Base-by-base conservation (phyloP, 345 rosid genomes). In the Eucalyptus cloeziana region DNA sequence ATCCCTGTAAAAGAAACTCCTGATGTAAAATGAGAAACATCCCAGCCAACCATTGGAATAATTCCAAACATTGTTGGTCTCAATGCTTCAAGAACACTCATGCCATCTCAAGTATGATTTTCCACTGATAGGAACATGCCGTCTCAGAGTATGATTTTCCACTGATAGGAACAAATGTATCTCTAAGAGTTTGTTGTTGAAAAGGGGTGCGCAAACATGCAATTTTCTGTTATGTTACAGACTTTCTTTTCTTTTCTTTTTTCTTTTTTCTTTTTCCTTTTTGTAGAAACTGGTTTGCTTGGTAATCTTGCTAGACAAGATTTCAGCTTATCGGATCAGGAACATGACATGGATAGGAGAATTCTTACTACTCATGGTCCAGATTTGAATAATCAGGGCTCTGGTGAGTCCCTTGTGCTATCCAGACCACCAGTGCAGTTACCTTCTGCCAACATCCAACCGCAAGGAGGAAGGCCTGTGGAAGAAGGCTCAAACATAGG, bases 221-320 rank as follows among this genome's bases (percentile, higher is more conserved):
- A 50, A 86, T 8, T 33, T 50, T 60, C 51, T 40, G 76, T 47
- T 54, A n/a, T n/a, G 25, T 60, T 86, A 83, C 80, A 80, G 54
- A 56, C 27, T 56, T 56, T 56, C 0, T 54, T 54, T 54, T 87
- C 83, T n/a, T 89, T 52, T 91, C 8, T 90, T 44, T 60, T 7
- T 27, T 10, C 8, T n/a, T 6, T 31, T 89, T 45, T 90, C 31
- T 37, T 9, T n/a, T 13, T 13, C 9, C 33, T 86, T 86, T 76
- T 90, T 89, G 56, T 91, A 96, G 99, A 92, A 93, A 96, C 98
- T 90, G 93, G 97, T 90, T 93, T 98, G 93, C 98, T 95, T 92
- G 99, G 99, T 90, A 93, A 94, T 93, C 97, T 97, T 90, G 91
- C 90, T 45, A 94, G 95, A 92, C 94, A 95, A 89, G 99, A 95